Evolutionary conservation across 495 filamentous ascomycete species (phyloP).

Genomic region (Saxophila tyrrhenica): DNA sequence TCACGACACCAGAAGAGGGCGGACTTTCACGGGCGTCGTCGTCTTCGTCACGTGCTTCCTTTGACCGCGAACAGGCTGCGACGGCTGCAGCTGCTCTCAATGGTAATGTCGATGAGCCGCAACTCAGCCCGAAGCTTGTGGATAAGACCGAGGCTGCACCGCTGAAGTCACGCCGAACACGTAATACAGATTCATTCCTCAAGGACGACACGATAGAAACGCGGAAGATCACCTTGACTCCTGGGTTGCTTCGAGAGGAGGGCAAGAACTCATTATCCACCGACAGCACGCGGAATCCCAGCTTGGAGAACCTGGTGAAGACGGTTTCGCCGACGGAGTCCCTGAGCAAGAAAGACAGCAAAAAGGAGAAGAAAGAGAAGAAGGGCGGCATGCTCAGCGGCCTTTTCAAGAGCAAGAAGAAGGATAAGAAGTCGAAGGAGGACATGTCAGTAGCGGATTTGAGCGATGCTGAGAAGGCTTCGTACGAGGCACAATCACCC

Average conservation of each 20-base stretch:
- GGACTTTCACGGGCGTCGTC: conserved; percentile 2
- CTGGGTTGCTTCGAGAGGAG: conserved; percentile 86
- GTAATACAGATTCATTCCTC: conserved; percentile 92
- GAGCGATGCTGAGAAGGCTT: conserved; percentile 40
- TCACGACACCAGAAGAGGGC: conserved; percentile 2
- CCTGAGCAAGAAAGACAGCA: conserved; percentile 50
- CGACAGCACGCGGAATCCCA: conserved; percentile 19
- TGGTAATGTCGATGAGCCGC: conserved; percentile 12
- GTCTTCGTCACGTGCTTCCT: conserved; percentile 12
- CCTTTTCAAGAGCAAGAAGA: conserved; percentile 89
- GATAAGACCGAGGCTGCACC: conserved; percentile 23
- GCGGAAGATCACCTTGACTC: conserved; percentile 93
- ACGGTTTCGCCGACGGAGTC: conserved; percentile 40
- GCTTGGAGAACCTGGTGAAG: conserved; percentile 50
- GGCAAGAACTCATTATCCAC: conserved; percentile 7
- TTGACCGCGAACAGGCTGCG: conserved; percentile 16
- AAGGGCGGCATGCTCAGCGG: conserved; percentile 69
- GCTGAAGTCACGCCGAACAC: conserved; percentile 62
- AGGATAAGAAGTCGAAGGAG: conserved; percentile 67
- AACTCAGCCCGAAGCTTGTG: conserved; percentile 14
- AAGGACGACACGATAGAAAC: conserved; percentile 91
- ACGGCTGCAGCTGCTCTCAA: conserved; percentile 21
- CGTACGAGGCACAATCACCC: conserved; percentile 27
- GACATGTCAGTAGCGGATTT: conserved; percentile 45
- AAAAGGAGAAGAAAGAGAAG: conserved; percentile 86